These are phyloP conservation scores for Puccinellia tenuiflora DNA, from an alignment of 176 grass and related monocot genomes.

Conservation along the genomic window DNA sequence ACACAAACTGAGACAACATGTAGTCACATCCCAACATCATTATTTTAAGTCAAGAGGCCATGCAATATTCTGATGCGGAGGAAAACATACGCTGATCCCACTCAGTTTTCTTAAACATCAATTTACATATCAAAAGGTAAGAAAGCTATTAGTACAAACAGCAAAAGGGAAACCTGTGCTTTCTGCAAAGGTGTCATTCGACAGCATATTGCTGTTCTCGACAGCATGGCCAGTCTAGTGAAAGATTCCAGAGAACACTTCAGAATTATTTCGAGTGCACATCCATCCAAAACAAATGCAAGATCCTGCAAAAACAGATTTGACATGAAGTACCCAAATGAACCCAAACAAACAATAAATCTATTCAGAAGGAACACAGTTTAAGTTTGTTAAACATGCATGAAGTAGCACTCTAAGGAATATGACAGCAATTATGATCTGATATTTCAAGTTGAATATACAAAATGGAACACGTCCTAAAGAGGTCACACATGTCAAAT, in stretches of 20 bases:
- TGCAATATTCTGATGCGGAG: background rate
- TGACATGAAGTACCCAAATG: background rate
- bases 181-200: conserved; percentile 89
- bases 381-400: background rate
- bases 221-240: conserved; percentile 63
- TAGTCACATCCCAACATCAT: background rate
- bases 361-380: background rate
- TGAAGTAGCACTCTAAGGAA: background rate
- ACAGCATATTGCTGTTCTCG: conserved; percentile 87
- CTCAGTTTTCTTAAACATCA: background rate
- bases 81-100: background rate
- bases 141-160: background rate
- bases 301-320: conserved; percentile 56
- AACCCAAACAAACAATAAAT: conserved; percentile 13
- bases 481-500: background rate
- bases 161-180: conserved; percentile 57
- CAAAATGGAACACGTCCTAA: background rate
- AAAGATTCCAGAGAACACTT: conserved; percentile 74
- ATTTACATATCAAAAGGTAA: background rate
- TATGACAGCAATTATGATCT: conserved; percentile 3
- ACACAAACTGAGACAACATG: background rate
- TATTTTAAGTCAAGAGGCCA: background rate
- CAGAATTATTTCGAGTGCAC: conserved; percentile 86
- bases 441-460: background rate
- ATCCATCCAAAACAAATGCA: conserved; percentile 88